Evolutionary conservation across 305 asterid species (phyloP).

Genomic region (Fraxinus nigra): DNA sequence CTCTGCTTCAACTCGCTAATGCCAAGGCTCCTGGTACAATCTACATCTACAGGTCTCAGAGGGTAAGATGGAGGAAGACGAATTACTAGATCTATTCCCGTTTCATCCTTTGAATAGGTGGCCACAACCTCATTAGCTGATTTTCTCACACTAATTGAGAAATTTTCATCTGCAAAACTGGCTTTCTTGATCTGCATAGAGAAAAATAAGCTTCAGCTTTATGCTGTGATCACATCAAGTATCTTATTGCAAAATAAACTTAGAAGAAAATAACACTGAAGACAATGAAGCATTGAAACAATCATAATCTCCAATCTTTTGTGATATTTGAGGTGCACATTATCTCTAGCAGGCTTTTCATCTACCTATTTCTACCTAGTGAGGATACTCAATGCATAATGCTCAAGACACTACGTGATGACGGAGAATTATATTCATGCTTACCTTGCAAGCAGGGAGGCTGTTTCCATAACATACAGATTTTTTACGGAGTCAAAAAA

Average conservation of each 20-base stretch:
- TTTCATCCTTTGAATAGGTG: conserved; percentile 93
- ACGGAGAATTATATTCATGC: background rate
- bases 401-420: background rate
- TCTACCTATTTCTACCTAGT: background rate
- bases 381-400: background rate
- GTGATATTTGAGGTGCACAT: background rate
- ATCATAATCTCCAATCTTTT: background rate
- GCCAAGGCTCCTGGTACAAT: conserved; percentile 94
- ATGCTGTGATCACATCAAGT: conserved; percentile 16
- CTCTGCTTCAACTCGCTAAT: conserved; percentile 84
- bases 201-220: conserved; percentile 27
- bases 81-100: conserved; percentile 92
- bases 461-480: background rate
- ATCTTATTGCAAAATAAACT: background rate
- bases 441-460: background rate
- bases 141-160: conserved; percentile 88
- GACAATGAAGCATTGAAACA: background rate
- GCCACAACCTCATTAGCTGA: conserved; percentile 96
- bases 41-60: conserved; percentile 79
- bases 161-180: conserved; percentile 74
- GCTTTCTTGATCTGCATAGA: conserved; percentile 83
- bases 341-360: background rate
- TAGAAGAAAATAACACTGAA: background rate
- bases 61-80: conserved; percentile 98
- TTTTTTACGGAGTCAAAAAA: conserved; percentile 5